Evolutionary conservation across 139 green algal genomes (phyloP), one percentile per base, ranked within the genome.

Genomic region (Coelastrella sp.): DNA sequence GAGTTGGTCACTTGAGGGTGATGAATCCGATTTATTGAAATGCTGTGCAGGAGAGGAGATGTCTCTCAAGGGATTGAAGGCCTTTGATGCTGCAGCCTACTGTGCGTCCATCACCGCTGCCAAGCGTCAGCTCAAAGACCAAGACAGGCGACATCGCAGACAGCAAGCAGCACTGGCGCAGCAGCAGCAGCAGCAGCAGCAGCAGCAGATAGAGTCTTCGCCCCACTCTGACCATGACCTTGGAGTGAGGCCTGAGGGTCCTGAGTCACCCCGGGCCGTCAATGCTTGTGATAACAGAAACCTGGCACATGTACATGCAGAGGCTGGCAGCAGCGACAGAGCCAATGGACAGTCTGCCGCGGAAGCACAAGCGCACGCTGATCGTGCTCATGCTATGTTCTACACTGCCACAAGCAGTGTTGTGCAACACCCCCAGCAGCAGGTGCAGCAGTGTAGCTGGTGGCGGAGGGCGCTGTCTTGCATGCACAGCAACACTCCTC

Each of bases 1-100:
- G n/a, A n/a, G n/a, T n/a, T n/a, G n/a, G n/a, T n/a, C n/a, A n/a
- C n/a, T n/a, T n/a, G n/a, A n/a, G n/a, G n/a, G n/a, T n/a, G n/a
- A n/a, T n/a, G n/a, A n/a, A n/a, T n/a, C n/a, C n/a, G n/a, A n/a
- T n/a, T n/a, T n/a, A n/a, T n/a, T n/a, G n/a, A n/a, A 17, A 67
- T 67, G 59, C 23, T 72, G 59, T 41, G 32, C 78, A 84, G 78
- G 82, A 34, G 82, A 87, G 71, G 82, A 87, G 82, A 87, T 87
- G 82, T 67, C 82, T 2, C 71, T 87, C 21, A 81, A 81, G 51
- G 82, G 82, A 37, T 59, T 87, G 2, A 75, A 82, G 57, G 82
- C 82, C 27, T 87, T 87, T 87, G 82, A 87, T 34, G 82, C 82
- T 8, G 82, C 82, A 21, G 82, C 82, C 6, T 87, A 87, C 82